A percentile compares a stretch with the other conserved stretches of the same genome.
phyloP scores from a whole-genome alignment of 1,284 basidiomycete species.

The Coniophora puteana region DNA sequence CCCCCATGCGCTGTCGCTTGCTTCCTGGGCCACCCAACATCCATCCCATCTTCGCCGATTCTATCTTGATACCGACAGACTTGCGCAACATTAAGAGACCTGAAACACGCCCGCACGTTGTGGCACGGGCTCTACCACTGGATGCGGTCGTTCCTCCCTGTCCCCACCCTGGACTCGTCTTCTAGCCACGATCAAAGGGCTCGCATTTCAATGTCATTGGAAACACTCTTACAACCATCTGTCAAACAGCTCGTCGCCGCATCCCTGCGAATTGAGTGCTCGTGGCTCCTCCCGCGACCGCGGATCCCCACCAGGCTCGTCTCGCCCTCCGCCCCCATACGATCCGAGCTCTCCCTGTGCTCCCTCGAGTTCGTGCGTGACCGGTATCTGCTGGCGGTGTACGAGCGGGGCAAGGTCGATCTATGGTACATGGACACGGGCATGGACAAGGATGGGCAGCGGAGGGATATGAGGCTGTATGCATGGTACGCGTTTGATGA shows the following conservation, averaged over 20 bases:
- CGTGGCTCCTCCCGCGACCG: neutral
- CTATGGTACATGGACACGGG: too few species aligned
- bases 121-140: conserved; percentile 8
- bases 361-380: neutral
- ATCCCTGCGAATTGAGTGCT: neutral
- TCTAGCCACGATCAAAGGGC: too few species aligned
- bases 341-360: too few species aligned
- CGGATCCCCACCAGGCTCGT: too few species aligned
- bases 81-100: conserved; percentile 1
- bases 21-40: too few species aligned
- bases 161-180: too few species aligned
- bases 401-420: neutral
- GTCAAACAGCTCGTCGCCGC: neutral
- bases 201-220: too few species aligned
- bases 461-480: neutral
- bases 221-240: too few species aligned
- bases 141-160: conserved; percentile 12
- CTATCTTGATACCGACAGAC: conserved; percentile 7
- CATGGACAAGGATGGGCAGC: too few species aligned
- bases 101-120: conserved; percentile 5
- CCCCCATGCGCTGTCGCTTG: too few species aligned
- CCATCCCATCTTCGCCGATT: too few species aligned
- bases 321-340: too few species aligned
- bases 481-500: neutral
- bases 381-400: neutral